Percentiles rank a stretch among this genome's conserved stretches.
These are phyloP conservation scores for Zygosaccharomyces pseudobailii DNA, from an alignment of 1,139 yeast species.

Conservation along the genomic window DNA sequence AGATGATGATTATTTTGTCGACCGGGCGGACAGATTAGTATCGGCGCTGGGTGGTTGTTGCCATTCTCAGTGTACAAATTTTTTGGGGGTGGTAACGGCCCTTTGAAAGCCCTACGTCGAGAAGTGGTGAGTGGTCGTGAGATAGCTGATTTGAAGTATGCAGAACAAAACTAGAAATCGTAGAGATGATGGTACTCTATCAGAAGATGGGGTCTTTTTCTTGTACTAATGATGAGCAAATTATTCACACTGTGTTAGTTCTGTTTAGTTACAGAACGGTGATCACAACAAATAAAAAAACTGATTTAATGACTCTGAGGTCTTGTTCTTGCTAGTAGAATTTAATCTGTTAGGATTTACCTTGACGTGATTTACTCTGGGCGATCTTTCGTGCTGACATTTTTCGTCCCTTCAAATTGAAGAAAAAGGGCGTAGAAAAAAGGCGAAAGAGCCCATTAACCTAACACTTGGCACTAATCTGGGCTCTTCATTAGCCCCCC, in stretches of 20 bases:
- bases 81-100: constrained; percentile 28
- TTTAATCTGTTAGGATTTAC: not conserved
- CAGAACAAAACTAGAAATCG: constrained; percentile 2
- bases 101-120: constrained; percentile 17
- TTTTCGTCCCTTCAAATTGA: not conserved
- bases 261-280: constrained; percentile 30
- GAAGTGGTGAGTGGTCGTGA: constrained; percentile 39
- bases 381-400: not conserved
- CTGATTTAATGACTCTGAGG: constrained; percentile 40
- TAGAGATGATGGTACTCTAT: constrained; percentile 3
- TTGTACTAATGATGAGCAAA: constrained; percentile 28
- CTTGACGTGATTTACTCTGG: not conserved
- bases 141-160: constrained; percentile 39
- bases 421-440: not conserved
- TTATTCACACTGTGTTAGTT: constrained; percentile 39
- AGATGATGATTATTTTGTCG: constrained; percentile 36
- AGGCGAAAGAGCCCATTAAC: not conserved
- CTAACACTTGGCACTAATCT: not conserved
- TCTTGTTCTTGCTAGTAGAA: not conserved
- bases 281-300: constrained; percentile 34
- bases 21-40: constrained; percentile 41
- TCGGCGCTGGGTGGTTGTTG: constrained; percentile 24
- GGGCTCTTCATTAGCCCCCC: not conserved
- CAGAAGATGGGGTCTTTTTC: constrained; percentile 8
- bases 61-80: constrained; percentile 35